Percentiles rank a stretch among this genome's conserved stretches.
These are phyloP conservation scores for Bruguiera sexangula DNA, from an alignment of 345 rosid species.

Conservation along the genomic window DNA sequence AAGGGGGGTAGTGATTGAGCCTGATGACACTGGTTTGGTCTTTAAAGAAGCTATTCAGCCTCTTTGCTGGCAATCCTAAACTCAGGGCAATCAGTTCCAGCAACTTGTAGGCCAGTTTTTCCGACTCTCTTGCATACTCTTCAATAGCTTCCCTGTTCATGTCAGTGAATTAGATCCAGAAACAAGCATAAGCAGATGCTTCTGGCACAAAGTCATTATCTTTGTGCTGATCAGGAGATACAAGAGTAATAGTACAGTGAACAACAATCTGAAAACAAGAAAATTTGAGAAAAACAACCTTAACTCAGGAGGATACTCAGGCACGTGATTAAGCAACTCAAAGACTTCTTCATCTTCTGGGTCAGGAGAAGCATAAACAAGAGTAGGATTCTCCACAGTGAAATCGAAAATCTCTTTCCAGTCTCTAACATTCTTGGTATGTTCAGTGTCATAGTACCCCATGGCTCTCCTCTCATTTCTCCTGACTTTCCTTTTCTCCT, in stretches of 20 bases:
- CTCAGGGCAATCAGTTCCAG: constrained; percentile 54
- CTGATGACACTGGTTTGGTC: constrained; percentile 49
- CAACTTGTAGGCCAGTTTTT: constrained; percentile 8
- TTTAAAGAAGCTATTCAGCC: constrained; percentile 45
- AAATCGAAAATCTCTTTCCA: too few relatives aligned
- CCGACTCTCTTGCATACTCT: too few relatives aligned
- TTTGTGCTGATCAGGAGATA: too few relatives aligned
- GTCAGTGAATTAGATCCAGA: not conserved
- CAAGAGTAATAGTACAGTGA: too few relatives aligned
- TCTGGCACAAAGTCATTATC: too few relatives aligned
- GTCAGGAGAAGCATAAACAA: too few relatives aligned
- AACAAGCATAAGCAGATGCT: too few relatives aligned
- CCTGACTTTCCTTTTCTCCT: constrained; percentile 10
- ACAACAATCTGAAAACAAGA: too few relatives aligned
- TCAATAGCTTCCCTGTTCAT: constrained; percentile 19
- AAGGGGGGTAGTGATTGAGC: constrained; percentile 74
- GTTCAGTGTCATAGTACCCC: constrained; percentile 42
- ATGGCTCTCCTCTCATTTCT: constrained; percentile 22
- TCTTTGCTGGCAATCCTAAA: constrained; percentile 46
- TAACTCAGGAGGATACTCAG: constrained; percentile 30
- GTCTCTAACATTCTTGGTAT: not conserved
- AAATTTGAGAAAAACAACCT: constrained; percentile 5
- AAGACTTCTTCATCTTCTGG: too few relatives aligned
- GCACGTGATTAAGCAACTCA: constrained; percentile 25
- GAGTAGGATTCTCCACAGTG: too few relatives aligned